Evolutionary conservation across 75 land plant genomes (phyloP), one percentile per base, ranked within the genome.

Genomic region (Selaginella moellendorffii): DNA sequence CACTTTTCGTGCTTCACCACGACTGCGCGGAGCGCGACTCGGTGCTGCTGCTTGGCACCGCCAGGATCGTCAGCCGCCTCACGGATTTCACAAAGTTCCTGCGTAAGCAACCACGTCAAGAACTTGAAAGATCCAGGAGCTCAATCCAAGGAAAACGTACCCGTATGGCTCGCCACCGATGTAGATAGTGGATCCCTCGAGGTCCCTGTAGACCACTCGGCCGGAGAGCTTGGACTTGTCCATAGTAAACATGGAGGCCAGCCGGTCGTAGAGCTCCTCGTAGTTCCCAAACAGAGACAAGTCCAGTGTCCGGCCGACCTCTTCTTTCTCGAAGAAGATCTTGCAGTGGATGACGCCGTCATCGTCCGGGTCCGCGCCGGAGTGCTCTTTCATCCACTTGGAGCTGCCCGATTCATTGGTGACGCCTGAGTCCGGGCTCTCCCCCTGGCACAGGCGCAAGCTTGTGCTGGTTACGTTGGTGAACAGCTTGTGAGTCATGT

Each of bases 231-330:
- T 28, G 9, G 2, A 2, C 53, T 73, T 75, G 24, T 79, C 79
- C 52, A 78, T 63, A 54, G 80, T 80, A 68, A 89, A 82, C 90
- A 90, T 83, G 53, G 64, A 60, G 21, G 74, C 83, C 25, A 89
- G 62, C 51, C 76, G 77, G 28, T 76, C 67, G 46, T 81, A 79
- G 1, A 89, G 67, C 61, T 89, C 86, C 26, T 85, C 89, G 53
- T 81, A 89, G 9, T 88, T 78, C 5, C 68, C 54, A 60, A 90
- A 76, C 8, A 60, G 65, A 0, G 96, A 79, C 1, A 89, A 79
- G 53, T 89, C 96, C 24, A 90, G 81, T 2, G 83, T 82, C 54
- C 83, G 79, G 20, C 90, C 97, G 0, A 90, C 85, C 72, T 86
- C 85, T 29, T 90, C 90, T 12, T 76, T 76, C 54, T 90, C 87